Percentiles rank a stretch among this genome's conserved stretches.
phyloP scores from a whole-genome alignment of 805 yeast genomes.

The Lipomyces lipofer region DNA sequence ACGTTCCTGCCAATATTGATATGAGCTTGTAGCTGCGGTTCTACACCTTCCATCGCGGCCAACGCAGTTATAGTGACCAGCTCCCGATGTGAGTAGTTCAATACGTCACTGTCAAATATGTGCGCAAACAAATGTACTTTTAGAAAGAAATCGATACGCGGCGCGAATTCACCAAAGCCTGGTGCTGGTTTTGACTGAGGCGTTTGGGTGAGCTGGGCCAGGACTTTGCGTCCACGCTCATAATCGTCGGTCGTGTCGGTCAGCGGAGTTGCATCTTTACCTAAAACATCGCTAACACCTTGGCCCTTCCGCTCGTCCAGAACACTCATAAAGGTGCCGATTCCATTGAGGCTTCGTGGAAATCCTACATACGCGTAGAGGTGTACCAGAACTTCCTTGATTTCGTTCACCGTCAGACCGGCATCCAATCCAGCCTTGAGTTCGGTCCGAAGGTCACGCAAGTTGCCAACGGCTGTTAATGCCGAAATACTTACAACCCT shows the following conservation, averaged over 20 bases:
- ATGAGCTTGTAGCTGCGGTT: neutral
- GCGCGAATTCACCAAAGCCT: neutral
- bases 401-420: conserved; percentile 1
- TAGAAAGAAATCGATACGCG: neutral
- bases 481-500: neutral
- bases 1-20: neutral
- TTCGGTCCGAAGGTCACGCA: neutral
- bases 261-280: conserved; percentile 1
- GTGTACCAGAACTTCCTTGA: conserved; percentile 2
- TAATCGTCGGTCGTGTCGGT: neutral
- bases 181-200: neutral
- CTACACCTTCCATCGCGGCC: neutral
- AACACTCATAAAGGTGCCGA: neutral
- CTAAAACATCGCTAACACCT: neutral
- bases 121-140: conserved; percentile 2
- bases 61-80: conserved; percentile 1
- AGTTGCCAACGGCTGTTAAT: neutral
- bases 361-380: neutral
- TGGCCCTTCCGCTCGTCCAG: neutral
- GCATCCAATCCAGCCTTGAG: conserved; percentile 4
- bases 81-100: neutral
- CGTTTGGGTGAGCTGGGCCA: neutral
- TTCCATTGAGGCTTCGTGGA: conserved; percentile 1
- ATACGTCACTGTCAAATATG: neutral
- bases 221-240: neutral